Base-by-base conservation (phyloP, 768 basidiomycete species). In the Russula virescens region DNA sequence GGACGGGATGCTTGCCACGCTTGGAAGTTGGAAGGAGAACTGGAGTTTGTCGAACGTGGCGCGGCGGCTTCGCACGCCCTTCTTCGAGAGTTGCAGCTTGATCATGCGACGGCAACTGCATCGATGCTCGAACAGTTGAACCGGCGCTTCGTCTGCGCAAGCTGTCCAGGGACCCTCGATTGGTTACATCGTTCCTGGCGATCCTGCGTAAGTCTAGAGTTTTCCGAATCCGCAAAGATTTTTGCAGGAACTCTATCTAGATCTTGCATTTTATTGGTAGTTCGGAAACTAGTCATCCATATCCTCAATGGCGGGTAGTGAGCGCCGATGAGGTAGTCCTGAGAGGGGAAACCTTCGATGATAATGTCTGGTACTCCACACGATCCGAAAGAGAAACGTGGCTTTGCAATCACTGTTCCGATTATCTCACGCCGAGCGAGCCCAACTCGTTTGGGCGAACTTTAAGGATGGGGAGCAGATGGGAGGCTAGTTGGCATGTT, bases 1-100 rank as follows among this genome's bases (percentile, higher is more conserved):
- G 65, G 65, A 51, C 65, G 65, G 21, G 65, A 66, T 31, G 19
- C 28, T n/a, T 66, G 62, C 50, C 47, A 66, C 7, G 58, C 65
- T 16, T 66, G 62, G 65, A 64, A 60, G 47, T n/a, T 43, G 21
- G 19, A 42, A 7, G 46, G 35, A n/a, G 34, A 34, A 58, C 47
- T 55, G 9, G 23, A 28, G 42, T 63, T 35, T 43, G 31, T 13
- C 19, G 21, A 48, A 28, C 51, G 55, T 6, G 64, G 64, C 25
- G 62, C 62, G 5, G 47, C 48, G n/a, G 61, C 64, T 10, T 47
- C n/a, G 21, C 23, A 34, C 10, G 26, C 52, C 8, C 28, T 66
- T 25, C 49, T 66, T 47, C 28, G 2, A 16, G 25, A 26, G 6
- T 40, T 64, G 26, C 18, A 19, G 16, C 50, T 66, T 26, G 40